These are phyloP conservation scores for Paecilomyces niveus DNA, from an alignment of 2,329 filamentous ascomycete genomes.

Conservation along the genomic window DNA sequence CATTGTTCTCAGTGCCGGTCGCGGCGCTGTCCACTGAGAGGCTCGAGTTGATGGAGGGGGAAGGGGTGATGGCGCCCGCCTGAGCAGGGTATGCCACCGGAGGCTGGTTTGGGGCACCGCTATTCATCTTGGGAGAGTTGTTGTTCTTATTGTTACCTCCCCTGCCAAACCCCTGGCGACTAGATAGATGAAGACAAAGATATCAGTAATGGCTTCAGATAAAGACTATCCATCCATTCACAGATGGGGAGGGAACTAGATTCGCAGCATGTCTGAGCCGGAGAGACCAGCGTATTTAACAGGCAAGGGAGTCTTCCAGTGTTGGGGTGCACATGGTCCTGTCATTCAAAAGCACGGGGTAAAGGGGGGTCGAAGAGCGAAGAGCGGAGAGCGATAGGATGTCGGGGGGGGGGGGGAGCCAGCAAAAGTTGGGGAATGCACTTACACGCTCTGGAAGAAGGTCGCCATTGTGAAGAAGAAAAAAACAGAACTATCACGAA, in stretches of 20 bases:
- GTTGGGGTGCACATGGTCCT: constrained; percentile 6
- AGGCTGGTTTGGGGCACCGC: constrained; percentile 23
- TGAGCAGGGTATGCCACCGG: constrained; percentile 22
- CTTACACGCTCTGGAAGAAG: constrained; percentile 46
- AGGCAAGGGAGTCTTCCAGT: constrained; percentile 1
- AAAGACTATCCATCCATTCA: constrained; percentile 1
- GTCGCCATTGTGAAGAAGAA: constrained; percentile 33
- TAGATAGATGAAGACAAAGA: constrained; percentile 22
- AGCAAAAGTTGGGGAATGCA: constrained; percentile 13
- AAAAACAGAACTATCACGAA: constrained; percentile 5
- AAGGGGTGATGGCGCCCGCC: constrained; percentile 27
- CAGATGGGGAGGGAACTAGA: background rate
- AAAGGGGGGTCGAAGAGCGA: constrained; percentile 14
- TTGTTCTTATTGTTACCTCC: constrained; percentile 38
- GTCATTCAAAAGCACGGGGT: constrained; percentile 12
- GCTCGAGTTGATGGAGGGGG: constrained; percentile 32
- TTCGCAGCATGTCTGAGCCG: background rate
- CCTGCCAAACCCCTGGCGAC: constrained; percentile 44
- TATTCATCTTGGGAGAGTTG: constrained; percentile 33
- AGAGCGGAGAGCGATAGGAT: constrained; percentile 2
- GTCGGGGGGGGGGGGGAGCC: constrained; percentile 5
- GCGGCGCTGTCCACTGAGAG: constrained; percentile 28
- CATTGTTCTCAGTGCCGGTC: constrained; percentile 28
- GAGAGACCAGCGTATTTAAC: background rate
- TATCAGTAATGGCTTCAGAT: constrained; percentile 5